Percentiles rank a stretch among this genome's conserved stretches.
phyloP scores from a whole-genome alignment of 805 yeast genomes.

The Zygosaccharomyces rouxii region DNA sequence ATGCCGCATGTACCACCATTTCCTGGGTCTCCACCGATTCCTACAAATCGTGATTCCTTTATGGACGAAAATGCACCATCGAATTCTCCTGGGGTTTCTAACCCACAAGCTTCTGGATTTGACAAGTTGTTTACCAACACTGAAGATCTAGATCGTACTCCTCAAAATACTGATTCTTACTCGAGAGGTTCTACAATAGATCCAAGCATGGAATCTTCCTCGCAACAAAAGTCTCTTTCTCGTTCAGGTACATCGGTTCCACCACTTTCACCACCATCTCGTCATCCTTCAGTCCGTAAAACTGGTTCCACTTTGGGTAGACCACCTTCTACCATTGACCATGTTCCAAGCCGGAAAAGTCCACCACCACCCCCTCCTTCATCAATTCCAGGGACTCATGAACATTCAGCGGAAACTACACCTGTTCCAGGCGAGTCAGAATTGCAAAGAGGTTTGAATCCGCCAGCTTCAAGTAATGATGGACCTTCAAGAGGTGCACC shows the following conservation, averaged over 20 bases:
- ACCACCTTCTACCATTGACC: not conserved
- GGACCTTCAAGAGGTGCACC: conserved; percentile 12
- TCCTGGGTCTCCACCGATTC: not conserved
- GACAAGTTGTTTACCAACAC: not conserved
- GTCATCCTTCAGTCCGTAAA: not conserved
- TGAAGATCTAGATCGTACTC: not conserved
- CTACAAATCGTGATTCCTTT: not conserved
- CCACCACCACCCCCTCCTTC: not conserved
- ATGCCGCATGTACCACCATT: not conserved
- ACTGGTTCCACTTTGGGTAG: not conserved
- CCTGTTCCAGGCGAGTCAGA: not conserved
- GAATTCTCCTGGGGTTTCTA: not conserved
- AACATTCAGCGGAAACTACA: not conserved
- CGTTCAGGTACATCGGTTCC: not conserved
- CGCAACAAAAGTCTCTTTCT: not conserved
- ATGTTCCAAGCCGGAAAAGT: not conserved
- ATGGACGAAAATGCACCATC: not conserved
- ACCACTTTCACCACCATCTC: conserved; percentile 4
- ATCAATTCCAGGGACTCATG: not conserved
- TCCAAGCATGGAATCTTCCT: not conserved
- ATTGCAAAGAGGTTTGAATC: not conserved
- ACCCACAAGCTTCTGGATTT: not conserved
- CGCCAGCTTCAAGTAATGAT: not conserved
- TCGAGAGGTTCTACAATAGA: not conserved
- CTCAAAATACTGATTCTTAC: not conserved